Evolutionary conservation across 2,329 filamentous ascomycete genomes (phyloP).

Genomic region (Fusarium mexicanum): DNA sequence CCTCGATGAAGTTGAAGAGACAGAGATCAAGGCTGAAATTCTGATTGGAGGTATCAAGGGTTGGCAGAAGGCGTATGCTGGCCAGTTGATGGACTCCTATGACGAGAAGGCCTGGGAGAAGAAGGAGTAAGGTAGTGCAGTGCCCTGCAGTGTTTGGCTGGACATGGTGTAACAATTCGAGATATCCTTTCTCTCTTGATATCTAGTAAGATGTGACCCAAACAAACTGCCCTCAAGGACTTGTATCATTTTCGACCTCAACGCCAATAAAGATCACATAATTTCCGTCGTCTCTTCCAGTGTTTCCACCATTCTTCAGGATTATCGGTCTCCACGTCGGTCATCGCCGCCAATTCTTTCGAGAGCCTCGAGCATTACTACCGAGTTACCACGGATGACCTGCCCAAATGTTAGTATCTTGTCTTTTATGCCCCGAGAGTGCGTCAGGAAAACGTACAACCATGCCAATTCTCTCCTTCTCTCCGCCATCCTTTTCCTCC

Average conservation of each 20-base stretch:
- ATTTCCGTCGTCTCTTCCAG: slow-evolving; percentile 25
- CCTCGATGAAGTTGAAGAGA: slow-evolving; percentile 57
- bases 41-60: slow-evolving; percentile 64
- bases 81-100: slow-evolving; percentile 61
- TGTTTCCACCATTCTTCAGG: slow-evolving; percentile 6
- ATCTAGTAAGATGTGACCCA: slow-evolving; percentile 45
- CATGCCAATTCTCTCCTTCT: slow-evolving; percentile 92
- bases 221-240: slow-evolving; percentile 32
- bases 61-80: slow-evolving; percentile 61
- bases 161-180: slow-evolving; percentile 24
- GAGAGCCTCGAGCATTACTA: slow-evolving; percentile 94
- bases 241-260: slow-evolving; percentile 47
- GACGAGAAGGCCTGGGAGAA: slow-evolving; percentile 53
- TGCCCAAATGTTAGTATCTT: slow-evolving; percentile 50
- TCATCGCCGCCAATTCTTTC: slow-evolving; percentile 74
- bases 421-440: not conserved
- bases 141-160: not conserved
- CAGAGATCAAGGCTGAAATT: slow-evolving; percentile 56
- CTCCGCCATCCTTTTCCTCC: slow-evolving; percentile 91
- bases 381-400: slow-evolving; percentile 97
- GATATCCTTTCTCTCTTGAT: slow-evolving; percentile 41
- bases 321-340: slow-evolving; percentile 49
- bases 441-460: slow-evolving; percentile 68
- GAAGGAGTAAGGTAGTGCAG: slow-evolving; percentile 37
- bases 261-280: slow-evolving; percentile 47